A percentile compares a stretch with the other conserved stretches of the same genome.
phyloP scores from a whole-genome alignment of 176 grass and related monocot genomes.

The Triticum dicoccoides region DNA sequence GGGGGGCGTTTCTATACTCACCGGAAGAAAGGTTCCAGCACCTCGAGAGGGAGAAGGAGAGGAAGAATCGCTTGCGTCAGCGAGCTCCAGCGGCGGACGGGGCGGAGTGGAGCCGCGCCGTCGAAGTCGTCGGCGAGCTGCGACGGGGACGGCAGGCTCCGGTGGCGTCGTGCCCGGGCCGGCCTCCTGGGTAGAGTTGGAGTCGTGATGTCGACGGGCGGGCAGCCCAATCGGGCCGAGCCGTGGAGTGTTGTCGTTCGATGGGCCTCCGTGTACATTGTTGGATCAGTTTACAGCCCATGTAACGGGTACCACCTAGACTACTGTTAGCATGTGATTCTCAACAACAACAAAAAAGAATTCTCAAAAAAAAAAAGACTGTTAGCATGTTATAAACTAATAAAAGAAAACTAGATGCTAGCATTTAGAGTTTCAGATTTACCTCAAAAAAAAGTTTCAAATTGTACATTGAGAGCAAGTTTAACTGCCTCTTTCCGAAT shows the following conservation, averaged over 20 bases:
- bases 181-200: not conserved
- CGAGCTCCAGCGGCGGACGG: not conserved
- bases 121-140: not conserved
- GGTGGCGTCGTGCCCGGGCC: not conserved
- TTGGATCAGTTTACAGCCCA: no score
- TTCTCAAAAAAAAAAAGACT: no score
- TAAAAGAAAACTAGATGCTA: no score
- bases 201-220: no score
- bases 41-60: not conserved
- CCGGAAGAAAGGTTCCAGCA: not conserved
- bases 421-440: no score
- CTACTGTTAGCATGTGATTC: no score
- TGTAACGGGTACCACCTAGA: no score
- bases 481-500: no score
- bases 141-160: constrained; percentile 1
- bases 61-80: not conserved
- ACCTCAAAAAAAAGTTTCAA: no score
- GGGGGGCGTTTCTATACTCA: not conserved
- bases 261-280: not conserved
- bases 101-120: not conserved
- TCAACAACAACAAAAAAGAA: not conserved
- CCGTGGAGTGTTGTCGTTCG: not conserved
- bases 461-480: no score
- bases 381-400: not conserved
- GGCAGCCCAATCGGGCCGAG: not conserved